phyloP scores from a whole-genome alignment of 306 rosid genomes.

The Fragaria nilgerrensis region DNA sequence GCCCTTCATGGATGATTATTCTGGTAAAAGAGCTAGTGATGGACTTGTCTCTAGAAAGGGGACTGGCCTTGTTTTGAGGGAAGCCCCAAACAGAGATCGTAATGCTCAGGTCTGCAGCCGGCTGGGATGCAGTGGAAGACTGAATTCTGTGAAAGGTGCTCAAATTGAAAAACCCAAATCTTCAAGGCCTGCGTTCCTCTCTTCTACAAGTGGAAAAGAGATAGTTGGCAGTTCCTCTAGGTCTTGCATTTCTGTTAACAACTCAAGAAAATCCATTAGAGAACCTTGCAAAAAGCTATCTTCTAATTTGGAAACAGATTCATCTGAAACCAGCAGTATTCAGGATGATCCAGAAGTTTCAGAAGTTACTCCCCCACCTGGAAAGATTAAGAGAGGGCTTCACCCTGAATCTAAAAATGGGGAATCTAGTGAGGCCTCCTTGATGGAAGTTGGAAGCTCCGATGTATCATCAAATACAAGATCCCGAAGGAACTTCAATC shows the following conservation, averaged over 20 bases:
- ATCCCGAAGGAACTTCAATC: conserved; percentile 53
- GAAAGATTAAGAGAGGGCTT: conserved; percentile 51
- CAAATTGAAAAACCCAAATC: conserved; percentile 62
- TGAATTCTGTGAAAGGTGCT: conserved; percentile 54
- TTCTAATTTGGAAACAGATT: conserved; percentile 57
- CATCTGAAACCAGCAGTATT: conserved; percentile 75
- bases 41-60: conserved; percentile 71
- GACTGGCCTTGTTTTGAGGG: conserved; percentile 59
- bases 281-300: conserved; percentile 50
- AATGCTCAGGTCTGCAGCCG: conserved; percentile 74
- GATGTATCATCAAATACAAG: conserved; percentile 53
- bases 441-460: conserved; percentile 68
- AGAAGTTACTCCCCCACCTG: conserved; percentile 44
- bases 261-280: conserved; percentile 48
- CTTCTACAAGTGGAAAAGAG: conserved; percentile 65
- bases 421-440: conserved; percentile 35
- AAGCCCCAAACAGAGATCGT: conserved; percentile 60
- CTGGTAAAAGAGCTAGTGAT: conserved; percentile 66
- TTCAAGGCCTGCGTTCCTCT: conserved; percentile 44
- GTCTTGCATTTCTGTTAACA: conserved; percentile 38
- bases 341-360: conserved; percentile 68
- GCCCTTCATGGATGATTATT: conserved; percentile 71
- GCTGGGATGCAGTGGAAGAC: conserved; percentile 68
- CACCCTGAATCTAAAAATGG: conserved; percentile 34
- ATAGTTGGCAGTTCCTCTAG: conserved; percentile 78